Evolutionary conservation across 2,329 filamentous ascomycete genomes (phyloP).

Genomic region (Neofusicoccum ribis): DNA sequence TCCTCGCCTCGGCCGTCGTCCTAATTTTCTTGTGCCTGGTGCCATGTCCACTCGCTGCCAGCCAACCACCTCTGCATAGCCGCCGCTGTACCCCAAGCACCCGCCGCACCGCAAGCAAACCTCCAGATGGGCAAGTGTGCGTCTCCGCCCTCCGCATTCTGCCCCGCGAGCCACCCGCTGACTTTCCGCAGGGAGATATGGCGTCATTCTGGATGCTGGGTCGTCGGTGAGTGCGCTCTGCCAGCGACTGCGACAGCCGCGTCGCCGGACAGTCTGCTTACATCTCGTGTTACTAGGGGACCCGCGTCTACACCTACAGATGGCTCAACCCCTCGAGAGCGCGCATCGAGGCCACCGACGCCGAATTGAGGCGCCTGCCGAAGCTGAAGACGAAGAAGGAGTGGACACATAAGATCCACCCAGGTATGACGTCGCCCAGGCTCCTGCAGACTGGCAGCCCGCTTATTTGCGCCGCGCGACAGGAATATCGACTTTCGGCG

Average conservation of each 20-base stretch:
- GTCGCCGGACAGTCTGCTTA: background rate
- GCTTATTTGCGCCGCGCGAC: slow-evolving; percentile 11
- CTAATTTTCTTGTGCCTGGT: slow-evolving; percentile 16
- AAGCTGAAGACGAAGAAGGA: slow-evolving; percentile 79
- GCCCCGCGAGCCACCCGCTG: background rate
- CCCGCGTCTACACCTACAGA: slow-evolving; percentile 88
- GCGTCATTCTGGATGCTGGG: slow-evolving; percentile 94
- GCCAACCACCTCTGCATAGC: background rate
- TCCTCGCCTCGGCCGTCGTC: background rate
- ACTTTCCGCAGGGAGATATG: slow-evolving; percentile 63
- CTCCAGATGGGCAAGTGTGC: slow-evolving; percentile 44
- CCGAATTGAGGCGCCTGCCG: slow-evolving; percentile 70
- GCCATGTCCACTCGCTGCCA: slow-evolving; percentile 19
- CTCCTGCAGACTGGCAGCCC: background rate
- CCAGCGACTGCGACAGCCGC: background rate
- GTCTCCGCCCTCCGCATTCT: slow-evolving; percentile 25
- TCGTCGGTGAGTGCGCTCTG: slow-evolving; percentile 66
- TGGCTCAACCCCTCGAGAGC: slow-evolving; percentile 80
- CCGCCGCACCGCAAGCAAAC: slow-evolving; percentile 4
- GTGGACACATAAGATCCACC: slow-evolving; percentile 92
- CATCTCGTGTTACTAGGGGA: slow-evolving; percentile 57
- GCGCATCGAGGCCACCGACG: slow-evolving; percentile 58
- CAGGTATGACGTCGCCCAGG: slow-evolving; percentile 54
- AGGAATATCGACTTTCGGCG: slow-evolving; percentile 84
- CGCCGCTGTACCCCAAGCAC: background rate